Evolutionary conservation across 495 filamentous ascomycete genomes (phyloP).

Genomic region (Glutinoglossum americanum): DNA sequence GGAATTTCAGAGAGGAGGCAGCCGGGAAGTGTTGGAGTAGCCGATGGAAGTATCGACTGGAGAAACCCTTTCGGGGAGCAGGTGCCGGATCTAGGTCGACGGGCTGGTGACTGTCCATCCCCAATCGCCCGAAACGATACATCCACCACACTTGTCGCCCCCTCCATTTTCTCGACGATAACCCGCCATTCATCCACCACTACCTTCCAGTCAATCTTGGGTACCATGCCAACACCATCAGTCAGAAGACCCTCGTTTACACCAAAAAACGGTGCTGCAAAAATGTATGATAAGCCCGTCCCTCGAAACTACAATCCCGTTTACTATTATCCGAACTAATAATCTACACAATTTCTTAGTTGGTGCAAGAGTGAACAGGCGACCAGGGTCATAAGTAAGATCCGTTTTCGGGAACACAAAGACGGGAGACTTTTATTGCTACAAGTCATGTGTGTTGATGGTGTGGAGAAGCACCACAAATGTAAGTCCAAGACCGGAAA

Average conservation of each 20-base stretch:
- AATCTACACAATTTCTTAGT: not conserved
- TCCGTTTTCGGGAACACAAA: not conserved
- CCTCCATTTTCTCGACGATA: not conserved
- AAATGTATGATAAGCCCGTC: not conserved
- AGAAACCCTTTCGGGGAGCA: no score
- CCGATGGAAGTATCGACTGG: no score
- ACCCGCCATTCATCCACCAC: not conserved
- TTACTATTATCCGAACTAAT: not conserved
- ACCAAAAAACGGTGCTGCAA: not conserved
- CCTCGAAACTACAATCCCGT: not conserved
- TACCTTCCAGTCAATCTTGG: not conserved
- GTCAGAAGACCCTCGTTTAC: not conserved
- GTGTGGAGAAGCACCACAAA: not conserved
- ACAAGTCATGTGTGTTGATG: not conserved
- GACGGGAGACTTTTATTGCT: not conserved
- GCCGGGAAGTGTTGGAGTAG: no score
- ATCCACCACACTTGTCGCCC: no score
- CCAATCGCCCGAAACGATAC: no score
- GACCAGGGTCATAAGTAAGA: not conserved
- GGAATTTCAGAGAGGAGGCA: no score
- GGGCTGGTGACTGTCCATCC: no score
- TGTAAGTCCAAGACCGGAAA: not conserved
- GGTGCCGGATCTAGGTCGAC: no score
- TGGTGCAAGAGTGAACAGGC: not conserved
- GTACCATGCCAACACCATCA: no score